Evolutionary conservation across 805 yeast species (phyloP).

Genomic region (Yamadazyma laniorum): DNA sequence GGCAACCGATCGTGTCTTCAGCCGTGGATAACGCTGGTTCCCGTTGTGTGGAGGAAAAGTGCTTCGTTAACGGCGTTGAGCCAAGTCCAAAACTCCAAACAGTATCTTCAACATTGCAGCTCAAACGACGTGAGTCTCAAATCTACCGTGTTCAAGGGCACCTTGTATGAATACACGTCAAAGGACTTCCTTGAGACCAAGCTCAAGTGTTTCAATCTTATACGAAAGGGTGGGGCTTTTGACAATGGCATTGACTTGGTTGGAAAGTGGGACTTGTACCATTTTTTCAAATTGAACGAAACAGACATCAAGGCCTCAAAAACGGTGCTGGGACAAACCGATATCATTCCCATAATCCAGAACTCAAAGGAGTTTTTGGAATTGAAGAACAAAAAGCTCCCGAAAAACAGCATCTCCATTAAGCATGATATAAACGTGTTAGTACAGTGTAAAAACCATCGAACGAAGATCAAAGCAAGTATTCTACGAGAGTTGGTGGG

Average conservation of each 20-base stretch:
- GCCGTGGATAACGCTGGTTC: too few species aligned
- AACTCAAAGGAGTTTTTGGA: slow-evolving; percentile 18
- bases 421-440: slow-evolving; percentile 37
- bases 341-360: slow-evolving; percentile 16
- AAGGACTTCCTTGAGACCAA: slow-evolving; percentile 36
- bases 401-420: slow-evolving; percentile 18
- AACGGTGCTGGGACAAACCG: background rate
- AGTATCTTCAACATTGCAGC: slow-evolving; percentile 29
- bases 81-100: slow-evolving; percentile 4
- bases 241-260: slow-evolving; percentile 58
- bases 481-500: slow-evolving; percentile 55
- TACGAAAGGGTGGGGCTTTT: slow-evolving; percentile 53
- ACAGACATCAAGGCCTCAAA: slow-evolving; percentile 5
- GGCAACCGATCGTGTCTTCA: too few species aligned
- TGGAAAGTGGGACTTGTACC: slow-evolving; percentile 48
- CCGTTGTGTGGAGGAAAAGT: background rate
- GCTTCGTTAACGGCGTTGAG: slow-evolving; percentile 5
- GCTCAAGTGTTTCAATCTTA: slow-evolving; percentile 37
- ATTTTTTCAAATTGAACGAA: slow-evolving; percentile 18
- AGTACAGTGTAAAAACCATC: slow-evolving; percentile 57
- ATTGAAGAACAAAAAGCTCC: slow-evolving; percentile 5
- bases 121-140: slow-evolving; percentile 18
- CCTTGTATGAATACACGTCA: slow-evolving; percentile 51
- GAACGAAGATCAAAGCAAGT: slow-evolving; percentile 43
- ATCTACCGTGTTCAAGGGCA: slow-evolving; percentile 52